Evolutionary conservation across 2,329 filamentous ascomycete species (phyloP), one percentile per base, ranked within the genome.

Genomic region (Dactylellina parvicollis): DNA sequence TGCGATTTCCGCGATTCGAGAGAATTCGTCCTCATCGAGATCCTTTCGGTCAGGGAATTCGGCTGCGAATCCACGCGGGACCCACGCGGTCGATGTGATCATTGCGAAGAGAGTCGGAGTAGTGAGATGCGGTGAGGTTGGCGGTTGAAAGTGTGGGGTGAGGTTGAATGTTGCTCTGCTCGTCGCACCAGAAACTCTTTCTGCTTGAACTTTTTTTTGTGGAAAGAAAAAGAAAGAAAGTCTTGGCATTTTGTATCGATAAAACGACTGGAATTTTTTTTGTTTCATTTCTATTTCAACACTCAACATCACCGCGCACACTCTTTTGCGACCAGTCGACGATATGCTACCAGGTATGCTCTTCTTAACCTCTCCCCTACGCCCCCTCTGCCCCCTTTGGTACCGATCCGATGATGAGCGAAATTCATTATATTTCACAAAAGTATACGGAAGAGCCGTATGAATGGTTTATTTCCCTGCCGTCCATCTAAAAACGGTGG

Each of bases 71-170:
- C 90, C 90, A 70, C 90, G 86, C 77, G 89, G 89, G 79, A 92
- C 90, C 90, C 90, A 92, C 56, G 89, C 82, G 18, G 90, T 87
- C 20, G 89, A 87, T 52, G 90, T 91, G 75, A 92, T 91, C 90
- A 92, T 92, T 26, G 14, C 30, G n/a, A 36, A 34, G 8, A 1
- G 14, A 18, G 30, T 10, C 46, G 14, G 18, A 18, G 40, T 65
- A 18, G 46, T 52, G 28, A n/a, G n/a, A n/a, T n/a, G n/a, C n/a
- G n/a, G n/a, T n/a, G n/a, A n/a, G n/a, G n/a, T n/a, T n/a, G n/a
- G n/a, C n/a, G n/a, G n/a, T n/a, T n/a, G n/a, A n/a, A n/a, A n/a
- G n/a, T n/a, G n/a, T n/a, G 50, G 22, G 50, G 28, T 36, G 50
- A 24, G 40, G 12, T 47, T 22, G 28, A 60, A 56, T 20, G 14